Conservation (phyloP, 2,329 filamentous ascomycete genomes). For the Paecilomyces fulvus region DNA sequence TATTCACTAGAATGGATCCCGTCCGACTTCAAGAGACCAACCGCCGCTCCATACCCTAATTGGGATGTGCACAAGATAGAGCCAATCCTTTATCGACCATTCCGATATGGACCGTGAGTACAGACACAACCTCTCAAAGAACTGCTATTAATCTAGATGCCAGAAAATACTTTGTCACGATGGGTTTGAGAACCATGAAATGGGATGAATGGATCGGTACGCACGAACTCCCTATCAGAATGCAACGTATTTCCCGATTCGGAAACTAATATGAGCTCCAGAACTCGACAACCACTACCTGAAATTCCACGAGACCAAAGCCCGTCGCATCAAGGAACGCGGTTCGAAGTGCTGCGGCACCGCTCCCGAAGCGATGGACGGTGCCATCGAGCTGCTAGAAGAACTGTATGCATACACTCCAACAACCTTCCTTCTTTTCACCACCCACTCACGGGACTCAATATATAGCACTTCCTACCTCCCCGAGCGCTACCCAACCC, state of each 20-base stretch:
- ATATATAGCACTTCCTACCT: conserved; percentile 49
- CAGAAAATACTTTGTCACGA: conserved; percentile 62
- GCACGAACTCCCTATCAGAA: background rate
- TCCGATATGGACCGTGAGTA: conserved; percentile 61
- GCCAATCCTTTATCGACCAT: conserved; percentile 69
- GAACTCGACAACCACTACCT: conserved; percentile 75
- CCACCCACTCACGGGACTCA: background rate
- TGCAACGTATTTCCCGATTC: background rate
- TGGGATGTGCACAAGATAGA: conserved; percentile 63
- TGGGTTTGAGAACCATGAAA: conserved; percentile 64
- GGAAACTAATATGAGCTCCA: conserved; percentile 11
- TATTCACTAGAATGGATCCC: conserved; percentile 45
- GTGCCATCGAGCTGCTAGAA: conserved; percentile 66
- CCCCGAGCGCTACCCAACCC: conserved; percentile 62
- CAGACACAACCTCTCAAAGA: background rate
- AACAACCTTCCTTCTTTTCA: background rate
- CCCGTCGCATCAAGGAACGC: conserved; percentile 56
- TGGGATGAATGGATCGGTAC: conserved; percentile 64
- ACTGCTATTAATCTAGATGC: background rate
- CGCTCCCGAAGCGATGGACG: conserved; percentile 60
- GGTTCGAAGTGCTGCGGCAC: conserved; percentile 61
- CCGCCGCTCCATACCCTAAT: conserved; percentile 53
- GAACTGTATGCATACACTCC: conserved; percentile 45
- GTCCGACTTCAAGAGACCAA: conserved; percentile 51
- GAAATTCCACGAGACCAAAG: conserved; percentile 64